A percentile compares a stretch with the other conserved stretches of the same genome.
Evolutionary conservation across 1,139 yeast genomes (phyloP).

Genomic region (Arxiozyma slooffiae): DNA sequence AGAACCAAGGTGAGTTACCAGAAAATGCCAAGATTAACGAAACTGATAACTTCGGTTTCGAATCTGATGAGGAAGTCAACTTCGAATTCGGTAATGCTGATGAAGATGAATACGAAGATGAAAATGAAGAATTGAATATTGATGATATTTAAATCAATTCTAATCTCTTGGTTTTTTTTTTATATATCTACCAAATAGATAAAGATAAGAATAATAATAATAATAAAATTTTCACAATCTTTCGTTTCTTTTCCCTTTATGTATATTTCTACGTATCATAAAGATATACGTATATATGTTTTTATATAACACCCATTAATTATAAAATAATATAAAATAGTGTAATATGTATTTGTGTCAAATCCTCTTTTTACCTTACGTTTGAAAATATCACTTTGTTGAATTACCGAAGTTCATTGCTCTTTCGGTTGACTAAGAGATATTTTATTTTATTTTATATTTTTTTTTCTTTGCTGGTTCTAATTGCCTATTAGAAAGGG

Average conservation of each 20-base stretch:
- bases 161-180: too few species aligned
- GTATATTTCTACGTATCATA: not conserved
- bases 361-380: not conserved
- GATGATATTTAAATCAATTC: conserved; percentile 24
- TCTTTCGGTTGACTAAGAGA: not conserved
- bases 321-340: too few species aligned
- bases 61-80: conserved; percentile 94
- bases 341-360: too few species aligned
- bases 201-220: too few species aligned
- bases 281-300: not conserved
- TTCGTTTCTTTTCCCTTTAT: not conserved
- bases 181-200: not conserved
- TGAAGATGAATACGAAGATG: conserved; percentile 64
- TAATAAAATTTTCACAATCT: not conserved
- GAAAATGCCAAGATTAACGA: conserved; percentile 95
- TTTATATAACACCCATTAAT: not conserved
- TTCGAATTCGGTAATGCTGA: conserved; percentile 97
- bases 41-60: conserved; percentile 94
- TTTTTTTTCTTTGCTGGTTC: not conserved
- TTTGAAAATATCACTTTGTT: not conserved
- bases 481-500: not conserved
- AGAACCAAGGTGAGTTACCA: conserved; percentile 93
- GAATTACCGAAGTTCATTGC: too few species aligned
- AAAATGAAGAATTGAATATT: conserved; percentile 65
- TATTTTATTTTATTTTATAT: too few species aligned